Percentiles rank a stretch among this genome's conserved stretches.
Conservation (phyloP, 2,329 filamentous ascomycete genomes). For the Phialocephala subalpina region DNA sequence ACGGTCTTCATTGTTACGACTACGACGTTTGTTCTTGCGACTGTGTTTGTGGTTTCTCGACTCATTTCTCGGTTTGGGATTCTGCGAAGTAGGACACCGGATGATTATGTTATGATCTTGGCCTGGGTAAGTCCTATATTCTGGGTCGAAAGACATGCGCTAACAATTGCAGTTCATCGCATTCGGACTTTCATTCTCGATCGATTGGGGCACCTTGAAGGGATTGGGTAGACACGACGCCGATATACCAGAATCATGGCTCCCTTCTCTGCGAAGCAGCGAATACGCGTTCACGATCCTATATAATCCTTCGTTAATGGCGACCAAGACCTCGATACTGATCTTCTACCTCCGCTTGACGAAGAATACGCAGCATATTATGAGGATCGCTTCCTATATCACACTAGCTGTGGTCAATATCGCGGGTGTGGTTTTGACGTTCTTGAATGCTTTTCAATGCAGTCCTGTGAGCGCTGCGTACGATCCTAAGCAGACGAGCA, state of each 20-base stretch:
- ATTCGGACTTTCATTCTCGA: conserved; percentile 71
- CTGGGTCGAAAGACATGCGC: not conserved
- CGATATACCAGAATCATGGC: conserved; percentile 61
- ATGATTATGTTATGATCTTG: conserved; percentile 82
- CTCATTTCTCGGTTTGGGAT: conserved; percentile 77
- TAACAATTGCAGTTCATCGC: conserved; percentile 55
- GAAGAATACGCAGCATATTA: conserved; percentile 76
- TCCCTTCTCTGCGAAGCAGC: conserved; percentile 60
- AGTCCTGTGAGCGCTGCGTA: conserved; percentile 77
- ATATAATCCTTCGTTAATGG: conserved; percentile 87
- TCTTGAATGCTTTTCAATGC: conserved; percentile 91
- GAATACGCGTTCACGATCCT: conserved; percentile 72
- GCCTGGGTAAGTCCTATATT: conserved; percentile 67
- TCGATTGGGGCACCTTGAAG: conserved; percentile 67
- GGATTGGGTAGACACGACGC: conserved; percentile 74
- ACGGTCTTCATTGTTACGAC: conserved; percentile 76
- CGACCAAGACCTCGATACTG: conserved; percentile 90
- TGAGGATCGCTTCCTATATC: conserved; percentile 83
- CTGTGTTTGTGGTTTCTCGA: conserved; percentile 77
- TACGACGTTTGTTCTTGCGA: conserved; percentile 72
- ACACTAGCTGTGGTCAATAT: conserved; percentile 81
- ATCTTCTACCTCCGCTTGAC: conserved; percentile 89
- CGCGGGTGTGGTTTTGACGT: conserved; percentile 79
- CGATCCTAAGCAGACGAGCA: conserved; percentile 45
- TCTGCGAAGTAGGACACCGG: conserved; percentile 74